A percentile compares a stretch with the other conserved stretches of the same genome.
Evolutionary conservation across 208 protist species (phyloP).

Genomic region (Trypanosoma melophagium): DNA sequence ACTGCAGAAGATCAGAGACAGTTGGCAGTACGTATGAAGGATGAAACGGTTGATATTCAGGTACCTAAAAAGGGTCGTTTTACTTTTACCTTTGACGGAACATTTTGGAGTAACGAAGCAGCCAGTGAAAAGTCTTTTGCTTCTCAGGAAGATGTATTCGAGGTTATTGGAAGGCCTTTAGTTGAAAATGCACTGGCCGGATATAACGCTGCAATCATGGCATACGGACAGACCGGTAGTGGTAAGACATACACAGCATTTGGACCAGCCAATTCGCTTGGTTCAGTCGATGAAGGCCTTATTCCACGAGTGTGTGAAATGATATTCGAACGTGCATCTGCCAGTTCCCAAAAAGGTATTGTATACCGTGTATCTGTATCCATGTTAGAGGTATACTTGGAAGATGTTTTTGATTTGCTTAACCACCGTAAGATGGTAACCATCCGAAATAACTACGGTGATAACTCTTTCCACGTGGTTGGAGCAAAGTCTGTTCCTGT

Average conservation of each 20-base stretch:
- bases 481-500: constrained; percentile 75
- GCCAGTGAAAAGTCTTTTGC: constrained; percentile 41
- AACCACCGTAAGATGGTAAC: constrained; percentile 79
- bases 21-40: constrained; percentile 67
- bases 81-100: constrained; percentile 92
- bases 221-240: constrained; percentile 87
- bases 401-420: constrained; percentile 94
- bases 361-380: constrained; percentile 63
- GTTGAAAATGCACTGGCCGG: constrained; percentile 88
- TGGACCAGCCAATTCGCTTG: constrained; percentile 59
- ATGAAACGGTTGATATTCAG: constrained; percentile 58
- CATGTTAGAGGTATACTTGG: constrained; percentile 96
- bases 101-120: constrained; percentile 87
- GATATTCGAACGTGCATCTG: constrained; percentile 66
- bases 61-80: constrained; percentile 74
- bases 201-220: constrained; percentile 87
- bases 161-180: constrained; percentile 81
- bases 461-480: constrained; percentile 89
- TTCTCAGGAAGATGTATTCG: constrained; percentile 87
- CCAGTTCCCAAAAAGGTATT: constrained; percentile 61
- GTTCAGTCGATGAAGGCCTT: constrained; percentile 64
- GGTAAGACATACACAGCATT: constrained; percentile 88
- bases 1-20: constrained; percentile 34
- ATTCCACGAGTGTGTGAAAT: constrained; percentile 85
- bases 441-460: constrained; percentile 83